Evolutionary conservation across 805 yeast genomes (phyloP), one percentile per base, ranked within the genome.

Genomic region (Saturnispora dispora): DNA sequence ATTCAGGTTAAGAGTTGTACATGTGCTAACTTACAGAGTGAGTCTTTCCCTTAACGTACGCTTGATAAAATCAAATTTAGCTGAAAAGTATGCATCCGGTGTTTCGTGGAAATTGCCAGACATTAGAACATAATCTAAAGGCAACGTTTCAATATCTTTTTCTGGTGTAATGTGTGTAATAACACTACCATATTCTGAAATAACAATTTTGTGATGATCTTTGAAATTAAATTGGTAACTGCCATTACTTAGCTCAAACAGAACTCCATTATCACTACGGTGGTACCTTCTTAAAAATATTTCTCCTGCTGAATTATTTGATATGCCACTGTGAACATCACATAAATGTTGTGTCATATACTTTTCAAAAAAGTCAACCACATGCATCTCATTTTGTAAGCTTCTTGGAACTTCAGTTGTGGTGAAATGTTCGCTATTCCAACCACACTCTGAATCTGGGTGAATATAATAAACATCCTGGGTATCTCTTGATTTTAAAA

Each of bases 241-340:
- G 20, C 96, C 96, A 63, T 89, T 88, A 63, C 95, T 87, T 71
- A 93, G 71, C 66, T 88, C 91, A 71, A 93, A 93, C 95, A 90
- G 85, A 51, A 90, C 88, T 64, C 79, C 88, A 55, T 81, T 83
- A 45, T 81, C 77, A 50, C 83, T 81, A 66, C 98, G 81, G 23
- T 88, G 80, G 63, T 86, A 88, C 60, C 95, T 77, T 71, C 93
- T 81, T 57, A 91, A 74, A 65, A 85, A 89, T 11, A 87, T 83
- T 17, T 50, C 51, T 13, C 46, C 50, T 17, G 48, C 32, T 45
- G 53, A 53, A 46, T 78, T 80, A 50, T 76, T 79, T 52, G 78
- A 79, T 18, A 22, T 37, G 20, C 45, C 52, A 53, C 80, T 81
- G 47, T 90, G 81, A 33, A 84, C 88, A 62, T 85, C 86, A 45